These are phyloP conservation scores for Populus hybrid DNA, from an alignment of 441 rosid genomes.

Conservation along the genomic window DNA sequence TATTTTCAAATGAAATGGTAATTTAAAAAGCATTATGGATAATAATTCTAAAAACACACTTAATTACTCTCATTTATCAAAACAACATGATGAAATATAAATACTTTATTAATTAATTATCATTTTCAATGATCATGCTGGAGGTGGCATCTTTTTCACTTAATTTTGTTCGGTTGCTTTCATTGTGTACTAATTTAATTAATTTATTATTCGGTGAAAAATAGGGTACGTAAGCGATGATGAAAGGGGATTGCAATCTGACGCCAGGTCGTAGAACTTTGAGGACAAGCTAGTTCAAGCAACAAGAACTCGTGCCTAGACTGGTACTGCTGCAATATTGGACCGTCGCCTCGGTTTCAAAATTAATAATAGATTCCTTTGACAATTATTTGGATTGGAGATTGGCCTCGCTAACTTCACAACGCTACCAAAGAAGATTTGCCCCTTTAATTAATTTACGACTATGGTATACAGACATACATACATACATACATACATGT, in stretches of 20 bases:
- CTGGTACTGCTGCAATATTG: conserved; percentile 24
- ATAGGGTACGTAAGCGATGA: conserved; percentile 43
- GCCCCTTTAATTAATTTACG: no score
- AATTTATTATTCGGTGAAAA: neutral
- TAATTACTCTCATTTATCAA: no score
- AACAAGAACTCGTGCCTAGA: neutral
- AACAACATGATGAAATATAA: no score
- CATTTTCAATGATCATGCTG: no score
- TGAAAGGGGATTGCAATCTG: conserved; percentile 27
- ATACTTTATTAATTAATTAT: no score
- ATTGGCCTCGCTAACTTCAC: no score
- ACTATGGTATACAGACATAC: no score
- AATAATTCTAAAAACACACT: no score
- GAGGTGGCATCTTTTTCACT: neutral
- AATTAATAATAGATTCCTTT: conserved; percentile 11
- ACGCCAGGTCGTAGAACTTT: conserved; percentile 19
- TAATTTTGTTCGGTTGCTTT: neutral
- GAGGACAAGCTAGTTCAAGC: conserved; percentile 3
- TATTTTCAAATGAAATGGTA: no score
- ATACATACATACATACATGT: neutral
- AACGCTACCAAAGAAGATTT: no score
- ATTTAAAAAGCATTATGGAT: no score
- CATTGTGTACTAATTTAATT: neutral
- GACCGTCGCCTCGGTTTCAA: conserved; percentile 17
- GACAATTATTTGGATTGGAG: conserved; percentile 3